These are phyloP conservation scores for Mycena epipterygia DNA, from an alignment of 768 basidiomycete species.

Conservation along the genomic window DNA sequence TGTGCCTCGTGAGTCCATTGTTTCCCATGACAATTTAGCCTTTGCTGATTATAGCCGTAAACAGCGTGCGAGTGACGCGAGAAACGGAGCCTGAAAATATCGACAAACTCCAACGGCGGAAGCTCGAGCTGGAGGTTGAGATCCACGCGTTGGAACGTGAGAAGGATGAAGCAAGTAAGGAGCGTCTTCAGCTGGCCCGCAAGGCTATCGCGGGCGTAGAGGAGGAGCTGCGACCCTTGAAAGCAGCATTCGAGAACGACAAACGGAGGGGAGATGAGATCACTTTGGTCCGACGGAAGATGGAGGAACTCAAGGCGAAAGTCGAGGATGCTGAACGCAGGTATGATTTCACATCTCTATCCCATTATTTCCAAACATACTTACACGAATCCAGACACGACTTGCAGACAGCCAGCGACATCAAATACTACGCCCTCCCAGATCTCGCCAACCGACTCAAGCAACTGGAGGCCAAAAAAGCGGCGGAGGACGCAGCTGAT, in stretches of 20 bases:
- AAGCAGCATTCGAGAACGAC: slow-evolving; percentile 89
- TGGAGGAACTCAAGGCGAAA: slow-evolving; percentile 93
- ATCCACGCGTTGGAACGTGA: slow-evolving; percentile 95
- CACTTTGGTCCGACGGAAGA: slow-evolving; percentile 78
- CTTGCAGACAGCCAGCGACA: slow-evolving; percentile 84
- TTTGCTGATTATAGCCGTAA: slow-evolving; percentile 12
- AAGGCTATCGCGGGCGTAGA: slow-evolving; percentile 88
- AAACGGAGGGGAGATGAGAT: slow-evolving; percentile 88
- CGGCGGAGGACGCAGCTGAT: slow-evolving; percentile 73
- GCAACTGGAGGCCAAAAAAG: slow-evolving; percentile 79
- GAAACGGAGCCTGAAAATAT: slow-evolving; percentile 96
- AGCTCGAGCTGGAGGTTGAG: slow-evolving; percentile 93
- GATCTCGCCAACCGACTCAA: slow-evolving; percentile 84
- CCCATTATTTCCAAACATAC: slow-evolving; percentile 14
- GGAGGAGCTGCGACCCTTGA: slow-evolving; percentile 85
- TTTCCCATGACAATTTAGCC: background rate
- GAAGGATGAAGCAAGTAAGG: slow-evolving; percentile 90
- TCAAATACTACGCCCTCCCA: slow-evolving; percentile 93
- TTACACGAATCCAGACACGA: slow-evolving; percentile 65
- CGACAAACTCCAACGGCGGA: slow-evolving; percentile 89
- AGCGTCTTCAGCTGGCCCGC: slow-evolving; percentile 78
- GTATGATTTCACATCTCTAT: slow-evolving; percentile 53
- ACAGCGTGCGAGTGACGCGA: slow-evolving; percentile 89
- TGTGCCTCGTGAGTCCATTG: slow-evolving; percentile 76
- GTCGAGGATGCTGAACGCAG: slow-evolving; percentile 93